Base-by-base conservation (phyloP, 148 eudicot species). In the Fagopyrum tataricum region DNA sequence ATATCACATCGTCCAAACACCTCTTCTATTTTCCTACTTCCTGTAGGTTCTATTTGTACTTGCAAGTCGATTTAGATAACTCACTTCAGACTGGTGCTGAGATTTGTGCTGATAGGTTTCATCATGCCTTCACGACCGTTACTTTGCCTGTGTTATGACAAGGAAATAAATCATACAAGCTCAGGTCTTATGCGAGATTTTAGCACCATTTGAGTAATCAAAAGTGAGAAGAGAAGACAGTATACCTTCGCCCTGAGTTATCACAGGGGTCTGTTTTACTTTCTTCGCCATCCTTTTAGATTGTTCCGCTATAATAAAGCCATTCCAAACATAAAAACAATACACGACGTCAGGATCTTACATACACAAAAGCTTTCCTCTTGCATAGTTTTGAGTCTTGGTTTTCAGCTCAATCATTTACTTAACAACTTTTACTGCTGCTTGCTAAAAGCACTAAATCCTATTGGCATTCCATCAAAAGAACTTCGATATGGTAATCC, bases 271-370 rank as follows among this genome's bases (percentile, higher is more conserved):
- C 79, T 80, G 82, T 56, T 78, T 81, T 64, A 84, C 68, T 79
- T 83, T 87, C 72, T 69, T 64, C 15, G 77, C 79, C 37, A 48
- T 75, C 73, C 66, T 75, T 71, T 83, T 81, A 58, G 48, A 79
- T 9, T 77, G 21, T 78, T 81, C 84, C 17, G 85, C 91, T 87
- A 87, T 74, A 73, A 31, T 31, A 31, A 31, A 83, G 41, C 1
- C 46, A 62, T 41, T 74, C 44, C 48, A 31, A 64, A 13, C 47
- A 24, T 31, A 40, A n/a, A 47, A 23, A 31, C 37, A 3, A 31
- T 31, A 1, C 37, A 31, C 37, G 37, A 31, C 23, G 40, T 40
- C 11, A 55, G 62, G 39, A 14, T 14, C 43, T 44, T 46, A n/a
- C 42, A 13, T 43, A 4, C 4, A 73, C 18, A 40, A 56, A 31